Percentiles rank a stretch among this genome's conserved stretches.
These are phyloP conservation scores for Hordeum marinum DNA, from an alignment of 176 grass and related monocot species.

Conservation along the genomic window DNA sequence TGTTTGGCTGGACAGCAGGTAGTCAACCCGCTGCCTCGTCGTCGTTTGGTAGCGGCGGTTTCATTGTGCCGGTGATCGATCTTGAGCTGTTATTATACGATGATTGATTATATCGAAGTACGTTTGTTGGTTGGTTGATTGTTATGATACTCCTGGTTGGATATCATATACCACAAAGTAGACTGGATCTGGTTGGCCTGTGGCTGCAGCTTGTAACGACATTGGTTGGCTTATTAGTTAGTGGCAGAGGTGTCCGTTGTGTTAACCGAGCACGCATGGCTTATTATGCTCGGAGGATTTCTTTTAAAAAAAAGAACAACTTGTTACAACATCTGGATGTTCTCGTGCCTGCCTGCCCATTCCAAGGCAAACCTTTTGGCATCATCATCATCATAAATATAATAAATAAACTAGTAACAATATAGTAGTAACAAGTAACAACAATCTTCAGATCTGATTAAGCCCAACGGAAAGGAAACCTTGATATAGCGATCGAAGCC, in stretches of 20 bases:
- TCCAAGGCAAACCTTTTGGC: not conserved
- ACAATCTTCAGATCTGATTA: too few relatives aligned
- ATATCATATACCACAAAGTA: not conserved
- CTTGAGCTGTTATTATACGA: not conserved
- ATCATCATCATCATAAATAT: not conserved
- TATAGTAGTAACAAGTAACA: too few relatives aligned
- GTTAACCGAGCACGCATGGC: not conserved
- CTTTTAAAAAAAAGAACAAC: not conserved
- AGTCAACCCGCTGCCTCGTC: not conserved
- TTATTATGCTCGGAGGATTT: not conserved
- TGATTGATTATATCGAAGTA: too few relatives aligned
- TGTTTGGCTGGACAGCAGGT: conserved; percentile 12
- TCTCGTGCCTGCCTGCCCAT: not conserved
- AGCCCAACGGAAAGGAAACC: not conserved
- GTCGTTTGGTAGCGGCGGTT: not conserved
- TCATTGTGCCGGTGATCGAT: not conserved
- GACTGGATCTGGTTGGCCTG: not conserved
- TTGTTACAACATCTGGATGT: not conserved
- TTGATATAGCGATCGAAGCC: not conserved
- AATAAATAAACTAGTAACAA: too few relatives aligned
- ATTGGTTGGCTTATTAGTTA: not conserved
- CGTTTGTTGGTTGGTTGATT: too few relatives aligned
- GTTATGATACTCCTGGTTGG: not conserved
- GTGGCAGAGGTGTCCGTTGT: not conserved
- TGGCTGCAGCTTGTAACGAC: not conserved